Base-by-base conservation (phyloP, 768 basidiomycete species). In the Hemileccinum rubropunctum region DNA sequence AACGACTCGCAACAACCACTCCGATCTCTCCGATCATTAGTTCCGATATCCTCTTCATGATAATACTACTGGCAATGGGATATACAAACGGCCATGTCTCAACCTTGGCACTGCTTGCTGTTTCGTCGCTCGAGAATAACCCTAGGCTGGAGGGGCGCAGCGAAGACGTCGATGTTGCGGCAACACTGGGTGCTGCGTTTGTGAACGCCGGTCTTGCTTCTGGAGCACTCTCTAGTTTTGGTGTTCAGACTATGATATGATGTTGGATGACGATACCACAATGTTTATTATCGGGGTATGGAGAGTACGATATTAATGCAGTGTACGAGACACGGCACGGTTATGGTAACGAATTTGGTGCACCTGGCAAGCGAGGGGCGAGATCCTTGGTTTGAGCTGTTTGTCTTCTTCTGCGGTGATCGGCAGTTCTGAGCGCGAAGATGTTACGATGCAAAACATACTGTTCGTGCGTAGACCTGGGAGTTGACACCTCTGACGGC, bases 111-210 rank as follows among this genome's bases (percentile, higher is more conserved):
- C 83, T 92, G 81, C 92, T 95, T 73, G 75, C 87, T 27, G 89
- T 85, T 10, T 81, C 92, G 3, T 92, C 90, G 3, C 69, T 90
- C 3, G 80, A 85, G 52, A 86, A 92, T 60, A 95, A 95, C 61
- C 82, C 83, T 14, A 74, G 77, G 37, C 67, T 95, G 43, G 76
- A 80, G 56, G 84, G 86, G 7, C 73, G 79, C 38, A 74, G 75
- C 42, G 85, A 89, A 51, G 88, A 95, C 59, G 86, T 93, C 20
- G 92, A 95, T 60, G 76, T 88, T 11, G 91, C 91, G 4, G 92
- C 91, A 5, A 89, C 88, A 0, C 75, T 95, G 12, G 81, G 82
- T 5, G 84, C 79, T 56, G 93, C 94, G 69, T 88, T 80, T 54
- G 64, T 92, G 4, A 84, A 89, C 2, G 84, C 80, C 5, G 92